A percentile compares a stretch with the other conserved stretches of the same genome.
Conservation (phyloP, 2,329 filamentous ascomycete species). For the Epichloe uncinata region DNA sequence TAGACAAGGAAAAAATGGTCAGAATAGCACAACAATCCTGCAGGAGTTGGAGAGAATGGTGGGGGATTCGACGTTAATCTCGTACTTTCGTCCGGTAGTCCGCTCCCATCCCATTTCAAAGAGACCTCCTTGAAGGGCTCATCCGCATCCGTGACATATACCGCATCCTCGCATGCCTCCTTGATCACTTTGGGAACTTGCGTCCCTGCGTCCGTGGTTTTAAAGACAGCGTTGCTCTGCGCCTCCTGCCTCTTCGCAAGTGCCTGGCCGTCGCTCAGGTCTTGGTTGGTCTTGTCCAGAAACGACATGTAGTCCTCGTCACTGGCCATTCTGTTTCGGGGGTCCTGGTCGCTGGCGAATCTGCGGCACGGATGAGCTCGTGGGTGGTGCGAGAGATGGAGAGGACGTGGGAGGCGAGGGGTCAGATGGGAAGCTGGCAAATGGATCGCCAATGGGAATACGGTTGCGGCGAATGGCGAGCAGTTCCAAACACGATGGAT, state of each 20-base stretch:
- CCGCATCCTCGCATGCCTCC: slow-evolving; percentile 35
- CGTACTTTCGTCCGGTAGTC: slow-evolving; percentile 49
- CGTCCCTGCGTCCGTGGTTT: slow-evolving; percentile 38
- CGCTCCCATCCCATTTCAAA: slow-evolving; percentile 43
- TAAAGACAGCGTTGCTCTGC: slow-evolving; percentile 26
- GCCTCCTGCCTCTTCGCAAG: slow-evolving; percentile 8
- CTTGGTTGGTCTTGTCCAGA: slow-evolving; percentile 73
- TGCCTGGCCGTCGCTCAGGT: slow-evolving; percentile 42
- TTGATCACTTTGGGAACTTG: slow-evolving; percentile 47
- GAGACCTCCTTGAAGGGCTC: slow-evolving; percentile 72
- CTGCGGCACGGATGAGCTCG: slow-evolving; percentile 9
- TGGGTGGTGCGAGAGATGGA: neutral
- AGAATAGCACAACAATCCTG: neutral
- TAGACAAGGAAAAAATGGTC: neutral
- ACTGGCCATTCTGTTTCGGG: slow-evolving; percentile 43
- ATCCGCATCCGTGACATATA: slow-evolving; percentile 72
- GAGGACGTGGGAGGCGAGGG: neutral
- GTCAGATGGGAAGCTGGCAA: neutral
- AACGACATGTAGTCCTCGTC: slow-evolving; percentile 79
- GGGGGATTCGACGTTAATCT: slow-evolving; percentile 5
- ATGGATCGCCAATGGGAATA: neutral
- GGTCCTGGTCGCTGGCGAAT: neutral
- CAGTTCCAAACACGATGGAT: neutral
- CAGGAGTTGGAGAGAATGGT: neutral
- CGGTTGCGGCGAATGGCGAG: neutral